Base-by-base conservation (phyloP, 2,329 filamentous ascomycete genomes). In the Fusarium globosum region DNA sequence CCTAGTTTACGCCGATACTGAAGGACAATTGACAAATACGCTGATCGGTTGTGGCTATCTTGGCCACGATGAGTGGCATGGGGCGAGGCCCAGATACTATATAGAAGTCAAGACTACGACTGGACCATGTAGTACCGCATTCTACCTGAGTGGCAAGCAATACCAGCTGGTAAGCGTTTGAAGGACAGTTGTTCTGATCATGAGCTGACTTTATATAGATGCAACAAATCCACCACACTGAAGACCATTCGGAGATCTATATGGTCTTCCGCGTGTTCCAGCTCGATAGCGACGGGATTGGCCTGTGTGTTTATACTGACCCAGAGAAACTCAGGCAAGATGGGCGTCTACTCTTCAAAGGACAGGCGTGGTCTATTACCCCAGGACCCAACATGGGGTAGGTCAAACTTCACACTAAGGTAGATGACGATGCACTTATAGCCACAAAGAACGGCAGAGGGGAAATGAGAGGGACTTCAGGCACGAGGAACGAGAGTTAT, bases 241-340 rank as follows among this genome's bases (percentile, higher is more conserved):
- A 30, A 16, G 46, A 30, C 20, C 28, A 6, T n/a, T 49, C 28
- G 5, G 46, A 49, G 28, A n/a, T 30, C 0, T 49, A 49, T 16
- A 30, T 49, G 3, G 28, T 49, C 26, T 49, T 49, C 10, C 28
- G 28, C 10, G 46, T 49, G 14, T 76, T 76, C 65, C 60, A 57
- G 63, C 12, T 75, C 7, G 61, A 69, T 13, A 69, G 61, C 21
- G 45, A 60, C 5, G 58, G 42, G 46, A 46, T 74, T 43, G 61
- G 69, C 30, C 45, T 73, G 61, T 49, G 61, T 35, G 49, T 74
- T 26, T 73, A 76, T 56, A 46, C 62, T 15, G 70, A 76, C 48
- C 69, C 68, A 15, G 70, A 74, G 53, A n/a, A 71, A 49, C 63
- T 74, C 7, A 68, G 61, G 30, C 62, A 65, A 39, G 52, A 75